Evolutionary conservation across 2,329 filamentous ascomycete genomes (phyloP), one percentile per base, ranked within the genome.

Genomic region (Aspergillus fructus): DNA sequence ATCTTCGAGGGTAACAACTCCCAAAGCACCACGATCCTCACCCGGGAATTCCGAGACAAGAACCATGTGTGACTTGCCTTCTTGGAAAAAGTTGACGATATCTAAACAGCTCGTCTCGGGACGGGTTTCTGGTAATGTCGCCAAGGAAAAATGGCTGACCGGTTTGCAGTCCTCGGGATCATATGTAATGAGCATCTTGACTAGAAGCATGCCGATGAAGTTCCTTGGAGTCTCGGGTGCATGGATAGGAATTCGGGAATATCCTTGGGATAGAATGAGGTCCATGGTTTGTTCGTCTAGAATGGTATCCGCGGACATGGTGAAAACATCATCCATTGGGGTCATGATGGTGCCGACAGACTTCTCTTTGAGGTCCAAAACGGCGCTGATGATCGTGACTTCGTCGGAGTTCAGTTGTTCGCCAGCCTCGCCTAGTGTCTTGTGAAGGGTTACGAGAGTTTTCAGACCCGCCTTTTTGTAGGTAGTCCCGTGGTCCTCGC

Each of bases 41-140:
- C 93, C 93, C 1, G 94, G 94, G 63, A 79, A 84, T 68, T 96
- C 90, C 0, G 93, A 97, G 8, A 97, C 94, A 27, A 99, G 81
- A 0, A 97, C 93, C 93, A 99, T 96, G 74, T 99, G 94, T 1
- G 93, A 96, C 74, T 99, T 99, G 67, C 94, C 94, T 79, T 99
- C 94, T 75, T 99, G 94, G 79, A 99, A 99, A 76, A 97, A 99
- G 78, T 99, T 99, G 77, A 99, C 91, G 68, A 99, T 97, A 73
- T 99, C 94, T 55, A 99, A 78, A 72, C 94, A 99, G 78, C 93
- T 97, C 0, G 94, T 99, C 71, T 97, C 91, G 0, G 94, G 91
- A 9, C 91, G 86, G 0, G 94, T 99, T 74, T 99, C 94, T 1
- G 96, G 94, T 6, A 99, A 85, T 0, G 94, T 97, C 13, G 94